phyloP scores from a whole-genome alignment of 805 yeast species.

The Zygosaccharomyces bailii region DNA sequence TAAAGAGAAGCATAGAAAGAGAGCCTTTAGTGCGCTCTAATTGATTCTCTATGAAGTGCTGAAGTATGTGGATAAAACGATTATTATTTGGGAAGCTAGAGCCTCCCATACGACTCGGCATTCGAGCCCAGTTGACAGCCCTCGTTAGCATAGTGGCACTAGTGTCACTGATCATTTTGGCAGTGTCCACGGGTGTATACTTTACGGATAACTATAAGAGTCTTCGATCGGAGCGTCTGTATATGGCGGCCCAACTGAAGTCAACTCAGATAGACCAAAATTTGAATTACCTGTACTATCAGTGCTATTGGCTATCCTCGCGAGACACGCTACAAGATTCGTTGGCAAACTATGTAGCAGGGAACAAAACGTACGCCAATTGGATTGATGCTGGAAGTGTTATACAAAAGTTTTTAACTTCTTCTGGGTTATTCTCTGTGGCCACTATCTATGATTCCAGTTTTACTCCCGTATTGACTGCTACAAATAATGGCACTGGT shows the following conservation, averaged over 20 bases:
- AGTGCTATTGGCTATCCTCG: slow-evolving; percentile 60
- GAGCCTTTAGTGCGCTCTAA: neutral
- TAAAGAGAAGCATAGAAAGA: neutral
- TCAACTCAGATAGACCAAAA: slow-evolving; percentile 75
- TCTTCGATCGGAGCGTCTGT: slow-evolving; percentile 65
- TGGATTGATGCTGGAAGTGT: slow-evolving; percentile 47
- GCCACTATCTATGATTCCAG: slow-evolving; percentile 66
- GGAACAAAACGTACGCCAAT: slow-evolving; percentile 55
- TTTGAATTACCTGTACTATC: slow-evolving; percentile 60
- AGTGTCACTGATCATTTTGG: slow-evolving; percentile 65
- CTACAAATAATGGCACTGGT: slow-evolving; percentile 41
- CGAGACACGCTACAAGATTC: slow-evolving; percentile 60
- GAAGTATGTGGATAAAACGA: slow-evolving; percentile 5
- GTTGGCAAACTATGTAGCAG: slow-evolving; percentile 62
- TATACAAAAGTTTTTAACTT: slow-evolving; percentile 57
- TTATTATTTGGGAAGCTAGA: slow-evolving; percentile 12
- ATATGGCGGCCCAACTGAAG: slow-evolving; percentile 76
- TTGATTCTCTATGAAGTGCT: neutral
- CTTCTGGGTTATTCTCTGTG: slow-evolving; percentile 59
- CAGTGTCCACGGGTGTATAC: slow-evolving; percentile 72
- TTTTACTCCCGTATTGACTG: slow-evolving; percentile 45
- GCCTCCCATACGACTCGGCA: slow-evolving; percentile 53
- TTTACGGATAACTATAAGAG: slow-evolving; percentile 60
- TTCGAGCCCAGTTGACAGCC: slow-evolving; percentile 70
- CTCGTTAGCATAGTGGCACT: slow-evolving; percentile 68